phyloP scores from a whole-genome alignment of 331 rosid genomes.

The Saraca asoca region DNA sequence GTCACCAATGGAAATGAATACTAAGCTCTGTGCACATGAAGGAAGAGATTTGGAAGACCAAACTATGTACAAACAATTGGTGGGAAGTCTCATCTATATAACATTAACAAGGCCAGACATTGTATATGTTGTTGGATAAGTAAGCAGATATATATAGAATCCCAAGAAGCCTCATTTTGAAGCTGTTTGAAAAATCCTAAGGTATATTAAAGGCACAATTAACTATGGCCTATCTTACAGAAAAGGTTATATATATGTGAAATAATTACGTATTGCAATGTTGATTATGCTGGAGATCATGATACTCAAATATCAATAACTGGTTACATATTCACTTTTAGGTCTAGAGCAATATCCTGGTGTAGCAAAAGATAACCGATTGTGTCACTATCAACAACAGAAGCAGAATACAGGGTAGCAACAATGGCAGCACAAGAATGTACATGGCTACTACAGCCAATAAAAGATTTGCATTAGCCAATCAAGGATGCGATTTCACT shows the following conservation, averaged over 20 bases:
- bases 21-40: not conserved
- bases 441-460: not conserved
- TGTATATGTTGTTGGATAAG: no score
- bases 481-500: no score
- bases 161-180: not conserved
- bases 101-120: not conserved
- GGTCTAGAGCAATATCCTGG: constrained; percentile 2
- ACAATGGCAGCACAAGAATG: constrained; percentile 9
- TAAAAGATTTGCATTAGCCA: not conserved
- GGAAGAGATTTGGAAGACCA: not conserved
- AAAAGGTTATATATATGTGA: constrained; percentile 4
- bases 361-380: constrained; percentile 11
- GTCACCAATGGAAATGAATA: no score
- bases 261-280: not conserved
- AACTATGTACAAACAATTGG: not conserved
- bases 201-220: not conserved
- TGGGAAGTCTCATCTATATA: not conserved
- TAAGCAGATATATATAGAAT: no score
- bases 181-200: not conserved
- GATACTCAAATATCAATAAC: not conserved
- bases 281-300: constrained; percentile 9
- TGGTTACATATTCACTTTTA: not conserved
- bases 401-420: constrained; percentile 2
- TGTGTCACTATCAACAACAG: not conserved
- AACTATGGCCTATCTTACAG: constrained; percentile 1